Evolutionary conservation across 371 early-diverging fungal species (phyloP).

Genomic region (Blyttiomyces sp.): DNA sequence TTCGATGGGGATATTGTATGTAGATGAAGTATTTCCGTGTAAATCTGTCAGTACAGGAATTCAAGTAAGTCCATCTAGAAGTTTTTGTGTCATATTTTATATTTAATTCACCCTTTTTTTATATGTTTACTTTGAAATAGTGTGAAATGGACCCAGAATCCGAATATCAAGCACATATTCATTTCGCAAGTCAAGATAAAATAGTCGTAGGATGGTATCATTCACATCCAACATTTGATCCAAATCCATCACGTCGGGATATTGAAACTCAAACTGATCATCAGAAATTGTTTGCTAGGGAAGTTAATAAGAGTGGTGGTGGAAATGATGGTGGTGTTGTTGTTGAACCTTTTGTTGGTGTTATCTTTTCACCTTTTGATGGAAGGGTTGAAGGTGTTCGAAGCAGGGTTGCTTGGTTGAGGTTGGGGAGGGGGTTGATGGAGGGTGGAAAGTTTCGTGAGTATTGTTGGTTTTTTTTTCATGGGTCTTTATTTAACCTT

Average conservation of each 20-base stretch:
- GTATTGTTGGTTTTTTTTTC: too few species aligned
- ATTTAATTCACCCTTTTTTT: slow-evolving; percentile 8
- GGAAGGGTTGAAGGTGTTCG: too few species aligned
- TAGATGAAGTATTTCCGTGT: slow-evolving; percentile 67
- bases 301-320: slow-evolving; percentile 48
- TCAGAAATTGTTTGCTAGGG: slow-evolving; percentile 61
- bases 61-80: slow-evolving; percentile 44
- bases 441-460: too few species aligned
- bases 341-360: slow-evolving; percentile 79
- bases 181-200: slow-evolving; percentile 22
- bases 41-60: slow-evolving; percentile 65
- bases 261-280: slow-evolving; percentile 46
- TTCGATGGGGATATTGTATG: slow-evolving; percentile 36
- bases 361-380: slow-evolving; percentile 55
- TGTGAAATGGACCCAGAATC: slow-evolving; percentile 50
- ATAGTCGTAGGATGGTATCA: slow-evolving; percentile 54
- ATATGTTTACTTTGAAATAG: slow-evolving; percentile 11
- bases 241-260: slow-evolving; percentile 42
- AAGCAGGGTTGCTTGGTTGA: too few species aligned
- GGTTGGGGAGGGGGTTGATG: too few species aligned
- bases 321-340: slow-evolving; percentile 51
- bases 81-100: background rate
- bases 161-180: slow-evolving; percentile 40
- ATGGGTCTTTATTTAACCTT: too few species aligned
- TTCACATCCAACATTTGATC: slow-evolving; percentile 50